A percentile compares a stretch with the other conserved stretches of the same genome.
Conservation (phyloP, 352 stramenopile species). For the Pythium brachiatum region DNA sequence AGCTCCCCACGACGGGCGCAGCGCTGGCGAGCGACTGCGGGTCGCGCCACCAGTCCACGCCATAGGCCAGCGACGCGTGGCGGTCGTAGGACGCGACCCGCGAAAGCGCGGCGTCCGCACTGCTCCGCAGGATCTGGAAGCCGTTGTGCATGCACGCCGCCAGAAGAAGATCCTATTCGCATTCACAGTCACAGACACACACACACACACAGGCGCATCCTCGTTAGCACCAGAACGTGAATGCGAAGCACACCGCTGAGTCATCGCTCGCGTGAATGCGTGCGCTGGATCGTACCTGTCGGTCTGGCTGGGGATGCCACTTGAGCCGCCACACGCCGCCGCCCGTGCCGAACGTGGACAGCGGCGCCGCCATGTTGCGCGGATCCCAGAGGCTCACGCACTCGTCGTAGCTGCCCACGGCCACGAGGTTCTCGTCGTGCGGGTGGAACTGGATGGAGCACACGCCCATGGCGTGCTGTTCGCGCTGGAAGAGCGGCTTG, state of each 20-base stretch:
- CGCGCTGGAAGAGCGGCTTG: slow-evolving; percentile 53
- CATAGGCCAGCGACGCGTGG: slow-evolving; percentile 81
- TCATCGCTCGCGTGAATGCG: slow-evolving; percentile 9
- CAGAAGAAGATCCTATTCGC: slow-evolving; percentile 55
- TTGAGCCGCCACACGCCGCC: slow-evolving; percentile 84
- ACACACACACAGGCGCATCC: neutral
- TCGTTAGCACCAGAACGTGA: slow-evolving; percentile 5
- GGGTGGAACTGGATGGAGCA: slow-evolving; percentile 86
- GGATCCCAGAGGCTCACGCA: slow-evolving; percentile 75
- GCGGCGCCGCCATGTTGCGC: slow-evolving; percentile 54
- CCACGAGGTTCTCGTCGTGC: slow-evolving; percentile 55
- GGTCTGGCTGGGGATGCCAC: slow-evolving; percentile 54
- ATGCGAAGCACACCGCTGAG: slow-evolving; percentile 12
- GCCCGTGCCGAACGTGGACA: slow-evolving; percentile 45
- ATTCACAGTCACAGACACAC: neutral
- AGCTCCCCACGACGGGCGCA: slow-evolving; percentile 58
- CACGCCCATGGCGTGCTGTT: slow-evolving; percentile 76
- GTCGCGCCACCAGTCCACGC: slow-evolving; percentile 78
- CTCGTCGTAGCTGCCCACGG: slow-evolving; percentile 85
- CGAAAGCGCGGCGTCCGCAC: slow-evolving; percentile 11
- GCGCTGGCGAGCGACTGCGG: slow-evolving; percentile 32
- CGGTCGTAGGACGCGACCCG: slow-evolving; percentile 41
- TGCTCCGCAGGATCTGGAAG: slow-evolving; percentile 66
- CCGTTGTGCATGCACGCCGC: slow-evolving; percentile 86
- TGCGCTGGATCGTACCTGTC: slow-evolving; percentile 38